Conservation (phyloP, 345 rosid species). For the Syzygium oleosum region DNA sequence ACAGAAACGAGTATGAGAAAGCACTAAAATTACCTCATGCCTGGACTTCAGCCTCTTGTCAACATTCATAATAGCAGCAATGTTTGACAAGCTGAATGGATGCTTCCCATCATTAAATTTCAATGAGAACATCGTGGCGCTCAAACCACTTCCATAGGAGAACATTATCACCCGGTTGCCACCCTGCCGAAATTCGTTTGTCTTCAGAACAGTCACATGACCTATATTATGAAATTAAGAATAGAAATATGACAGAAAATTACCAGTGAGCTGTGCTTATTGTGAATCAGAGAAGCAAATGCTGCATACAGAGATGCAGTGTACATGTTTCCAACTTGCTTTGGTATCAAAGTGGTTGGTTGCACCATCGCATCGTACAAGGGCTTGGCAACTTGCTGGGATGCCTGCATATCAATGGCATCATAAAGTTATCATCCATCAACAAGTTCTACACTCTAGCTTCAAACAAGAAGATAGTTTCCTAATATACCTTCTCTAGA, state of each 20-base stretch:
- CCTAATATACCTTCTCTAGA: conserved; percentile 72
- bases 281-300: conserved; percentile 86
- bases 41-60: conserved; percentile 71
- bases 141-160: conserved; percentile 95
- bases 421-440: neutral
- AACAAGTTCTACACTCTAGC: neutral
- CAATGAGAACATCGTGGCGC: conserved; percentile 92
- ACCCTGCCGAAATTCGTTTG: conserved; percentile 17
- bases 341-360: conserved; percentile 84
- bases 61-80: conserved; percentile 66
- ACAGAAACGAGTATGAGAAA: neutral
- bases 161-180: conserved; percentile 80
- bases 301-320: conserved; percentile 98
- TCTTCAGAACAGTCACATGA: neutral
- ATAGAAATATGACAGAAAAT: conserved; percentile 4
- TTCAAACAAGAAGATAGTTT: neutral
- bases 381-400: conserved; percentile 90
- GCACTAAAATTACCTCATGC: conserved; percentile 55
- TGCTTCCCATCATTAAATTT: conserved; percentile 47
- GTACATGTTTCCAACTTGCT: conserved; percentile 99
- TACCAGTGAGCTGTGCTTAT: conserved; percentile 69
- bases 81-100: conserved; percentile 78
- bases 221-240: neutral
- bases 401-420: conserved; percentile 35
- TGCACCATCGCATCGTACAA: conserved; percentile 81